phyloP scores from a whole-genome alignment of 805 yeast genomes.

The Suhomyces pyralidae region DNA sequence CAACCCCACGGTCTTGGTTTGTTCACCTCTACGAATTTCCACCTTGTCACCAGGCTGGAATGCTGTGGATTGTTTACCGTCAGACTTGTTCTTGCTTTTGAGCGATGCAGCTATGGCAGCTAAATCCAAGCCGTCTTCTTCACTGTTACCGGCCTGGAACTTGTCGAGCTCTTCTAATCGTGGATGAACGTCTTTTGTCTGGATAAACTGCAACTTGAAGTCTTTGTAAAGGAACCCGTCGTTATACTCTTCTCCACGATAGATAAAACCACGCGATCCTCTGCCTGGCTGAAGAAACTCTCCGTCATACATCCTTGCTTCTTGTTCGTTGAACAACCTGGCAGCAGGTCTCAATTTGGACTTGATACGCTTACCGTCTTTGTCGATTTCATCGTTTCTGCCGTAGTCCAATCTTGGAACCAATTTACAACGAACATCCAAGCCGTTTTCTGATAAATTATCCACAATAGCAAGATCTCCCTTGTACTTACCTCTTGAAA shows the following conservation, averaged over 20 bases:
- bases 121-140: slow-evolving; percentile 81
- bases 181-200: slow-evolving; percentile 81
- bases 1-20: slow-evolving; percentile 80
- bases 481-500: slow-evolving; percentile 86
- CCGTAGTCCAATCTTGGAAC: slow-evolving; percentile 96
- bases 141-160: slow-evolving; percentile 70
- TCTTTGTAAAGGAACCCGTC: slow-evolving; percentile 88
- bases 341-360: slow-evolving; percentile 78
- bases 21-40: slow-evolving; percentile 90
- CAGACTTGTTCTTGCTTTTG: slow-evolving; percentile 45
- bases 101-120: slow-evolving; percentile 84
- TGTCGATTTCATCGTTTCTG: slow-evolving; percentile 51
- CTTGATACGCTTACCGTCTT: slow-evolving; percentile 43
- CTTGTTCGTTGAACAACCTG: slow-evolving; percentile 80
- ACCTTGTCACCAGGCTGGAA: slow-evolving; percentile 95
- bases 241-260: slow-evolving; percentile 82
- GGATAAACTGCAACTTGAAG: slow-evolving; percentile 76
- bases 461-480: slow-evolving; percentile 93
- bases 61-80: slow-evolving; percentile 28
- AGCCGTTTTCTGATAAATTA: slow-evolving; percentile 88
- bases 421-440: slow-evolving; percentile 89
- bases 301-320: slow-evolving; percentile 82
- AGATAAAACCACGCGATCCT: slow-evolving; percentile 59
- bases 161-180: slow-evolving; percentile 82
- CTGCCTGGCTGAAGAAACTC: slow-evolving; percentile 65